phyloP scores from a whole-genome alignment of 2,329 filamentous ascomycete species.

The Aspergillus luchuensis region DNA sequence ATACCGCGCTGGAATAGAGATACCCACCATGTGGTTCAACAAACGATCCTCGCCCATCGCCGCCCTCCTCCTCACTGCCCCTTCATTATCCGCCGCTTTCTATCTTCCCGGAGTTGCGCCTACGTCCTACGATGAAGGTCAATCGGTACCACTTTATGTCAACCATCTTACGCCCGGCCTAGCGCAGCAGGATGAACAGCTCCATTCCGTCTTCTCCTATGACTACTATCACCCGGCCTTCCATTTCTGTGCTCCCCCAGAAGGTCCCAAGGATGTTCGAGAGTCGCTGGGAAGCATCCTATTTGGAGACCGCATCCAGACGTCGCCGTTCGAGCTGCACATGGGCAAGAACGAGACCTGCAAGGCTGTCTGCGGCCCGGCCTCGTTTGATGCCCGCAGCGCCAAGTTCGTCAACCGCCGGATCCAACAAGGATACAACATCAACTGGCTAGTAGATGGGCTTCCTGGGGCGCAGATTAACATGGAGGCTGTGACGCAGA shows the following conservation, averaged over 20 bases:
- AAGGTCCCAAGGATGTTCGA: conserved; percentile 74
- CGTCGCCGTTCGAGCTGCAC: conserved; percentile 86
- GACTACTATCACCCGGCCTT: conserved; percentile 93
- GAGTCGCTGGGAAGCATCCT: conserved; percentile 94
- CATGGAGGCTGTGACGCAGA: conserved; percentile 72
- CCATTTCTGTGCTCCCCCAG: conserved; percentile 81
- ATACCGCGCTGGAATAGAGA: conserved; percentile 15
- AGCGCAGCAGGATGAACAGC: conserved; percentile 71
- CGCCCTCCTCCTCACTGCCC: conserved; percentile 33
- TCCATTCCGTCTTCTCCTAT: conserved; percentile 92
- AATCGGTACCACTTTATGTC: conserved; percentile 82
- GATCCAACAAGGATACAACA: conserved; percentile 82
- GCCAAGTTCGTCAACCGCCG: conserved; percentile 79
- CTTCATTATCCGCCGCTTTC: conserved; percentile 65
- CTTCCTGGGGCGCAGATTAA: conserved; percentile 86
- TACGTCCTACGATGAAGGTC: conserved; percentile 80
- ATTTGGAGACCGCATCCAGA: conserved; percentile 95
- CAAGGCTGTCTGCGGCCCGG: conserved; percentile 72
- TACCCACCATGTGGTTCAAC: conserved; percentile 40
- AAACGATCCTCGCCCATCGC: conserved; percentile 33
- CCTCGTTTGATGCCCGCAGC: conserved; percentile 65
- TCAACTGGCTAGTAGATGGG: conserved; percentile 96
- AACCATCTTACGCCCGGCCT: conserved; percentile 89
- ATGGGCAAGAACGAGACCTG: conserved; percentile 89
- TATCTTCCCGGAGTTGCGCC: conserved; percentile 96